Conservation (phyloP, 331 rosid genomes). For the Pyrus hybrid region DNA sequence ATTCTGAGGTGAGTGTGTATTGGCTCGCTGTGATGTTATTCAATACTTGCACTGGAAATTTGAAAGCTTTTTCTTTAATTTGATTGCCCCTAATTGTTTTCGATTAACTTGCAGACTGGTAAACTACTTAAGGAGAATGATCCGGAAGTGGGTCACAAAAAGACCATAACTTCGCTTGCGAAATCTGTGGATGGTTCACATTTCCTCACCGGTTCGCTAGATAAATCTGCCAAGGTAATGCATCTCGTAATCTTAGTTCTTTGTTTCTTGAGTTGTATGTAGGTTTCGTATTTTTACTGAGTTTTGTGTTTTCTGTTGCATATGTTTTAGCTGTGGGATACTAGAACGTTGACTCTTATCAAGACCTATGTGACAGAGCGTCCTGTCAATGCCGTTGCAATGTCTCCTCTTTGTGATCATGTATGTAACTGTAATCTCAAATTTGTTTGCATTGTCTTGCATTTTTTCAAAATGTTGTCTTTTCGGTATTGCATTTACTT, state of each 20-base stretch:
- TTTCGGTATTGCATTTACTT: neutral
- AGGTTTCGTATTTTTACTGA: neutral
- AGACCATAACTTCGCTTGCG: conserved; percentile 57
- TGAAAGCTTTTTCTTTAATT: neutral
- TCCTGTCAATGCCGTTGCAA: conserved; percentile 87
- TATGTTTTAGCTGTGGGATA: conserved; percentile 69
- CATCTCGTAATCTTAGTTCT: neutral
- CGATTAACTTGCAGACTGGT: conserved; percentile 50
- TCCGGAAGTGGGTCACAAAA: conserved; percentile 77
- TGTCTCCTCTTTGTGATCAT: conserved; percentile 93
- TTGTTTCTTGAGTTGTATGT: neutral
- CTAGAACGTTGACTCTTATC: conserved; percentile 70
- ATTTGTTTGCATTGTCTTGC: neutral
- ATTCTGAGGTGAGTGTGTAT: conserved; percentile 51
- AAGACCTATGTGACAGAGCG: conserved; percentile 85
- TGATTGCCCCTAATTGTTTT: neutral
- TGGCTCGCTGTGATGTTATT: neutral
- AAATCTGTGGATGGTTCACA: conserved; percentile 77
- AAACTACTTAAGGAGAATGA: conserved; percentile 64
- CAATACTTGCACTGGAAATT: neutral
- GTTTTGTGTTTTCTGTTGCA: neutral
- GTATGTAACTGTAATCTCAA: conserved; percentile 33
- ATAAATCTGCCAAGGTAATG: conserved; percentile 77
- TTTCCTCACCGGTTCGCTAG: conserved; percentile 78
- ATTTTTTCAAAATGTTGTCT: neutral